phyloP scores from a whole-genome alignment of 495 filamentous ascomycete genomes.

The Chaetomium fimeti region DNA sequence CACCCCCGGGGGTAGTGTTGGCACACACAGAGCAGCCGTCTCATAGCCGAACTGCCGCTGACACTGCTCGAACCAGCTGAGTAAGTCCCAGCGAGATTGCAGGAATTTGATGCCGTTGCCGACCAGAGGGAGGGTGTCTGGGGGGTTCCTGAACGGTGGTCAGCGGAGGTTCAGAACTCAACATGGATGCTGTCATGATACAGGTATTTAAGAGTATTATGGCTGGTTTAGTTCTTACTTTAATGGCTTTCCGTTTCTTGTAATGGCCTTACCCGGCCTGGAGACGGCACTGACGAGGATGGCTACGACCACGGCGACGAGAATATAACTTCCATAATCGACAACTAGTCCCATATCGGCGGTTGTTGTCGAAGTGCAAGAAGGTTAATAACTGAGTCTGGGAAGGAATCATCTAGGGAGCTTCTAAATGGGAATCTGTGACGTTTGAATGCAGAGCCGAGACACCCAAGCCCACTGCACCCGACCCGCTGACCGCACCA shows the following conservation, averaged over 20 bases:
- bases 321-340: conserved; percentile 22
- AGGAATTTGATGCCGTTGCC: conserved; percentile 61
- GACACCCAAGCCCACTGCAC: not conserved
- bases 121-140: conserved; percentile 55
- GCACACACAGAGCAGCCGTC: conserved; percentile 57
- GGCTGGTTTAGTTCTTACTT: conserved; percentile 23
- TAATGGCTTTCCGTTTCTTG: conserved; percentile 30
- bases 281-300: conserved; percentile 25
- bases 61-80: conserved; percentile 59
- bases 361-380: not conserved
- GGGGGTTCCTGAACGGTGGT: conserved; percentile 42
- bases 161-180: conserved; percentile 1
- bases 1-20: conserved; percentile 56
- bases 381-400: not conserved
- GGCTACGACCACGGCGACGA: conserved; percentile 20
- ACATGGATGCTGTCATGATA: not conserved
- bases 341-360: conserved; percentile 27
- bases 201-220: not conserved
- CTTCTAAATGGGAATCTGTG: conserved; percentile 1
- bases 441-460: conserved; percentile 6
- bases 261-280: conserved; percentile 25
- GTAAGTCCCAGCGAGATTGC: conserved; percentile 54
- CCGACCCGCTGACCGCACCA: too few relatives aligned
- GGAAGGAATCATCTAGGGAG: not conserved
- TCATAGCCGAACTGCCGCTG: conserved; percentile 53